These are phyloP conservation scores for Phalaenopsis hybrid DNA, from an alignment of 116 monocot genomes.

Conservation along the genomic window DNA sequence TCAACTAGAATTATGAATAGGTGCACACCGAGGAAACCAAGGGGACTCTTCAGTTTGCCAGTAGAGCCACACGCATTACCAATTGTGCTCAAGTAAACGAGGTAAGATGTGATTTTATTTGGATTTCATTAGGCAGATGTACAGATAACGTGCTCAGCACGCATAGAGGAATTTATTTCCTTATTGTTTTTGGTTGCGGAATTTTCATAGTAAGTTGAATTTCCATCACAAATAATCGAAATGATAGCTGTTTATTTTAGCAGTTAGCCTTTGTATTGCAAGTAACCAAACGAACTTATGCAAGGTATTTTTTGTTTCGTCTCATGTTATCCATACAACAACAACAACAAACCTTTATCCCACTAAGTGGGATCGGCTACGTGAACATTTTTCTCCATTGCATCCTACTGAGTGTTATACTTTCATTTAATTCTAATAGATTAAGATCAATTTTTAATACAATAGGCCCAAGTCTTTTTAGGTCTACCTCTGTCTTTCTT, in stretches of 20 bases:
- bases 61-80: slow-evolving; percentile 88
- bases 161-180: neutral
- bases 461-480: too few species aligned
- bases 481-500: too few species aligned
- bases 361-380: too few species aligned
- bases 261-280: neutral
- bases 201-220: neutral
- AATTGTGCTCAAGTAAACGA: slow-evolving; percentile 98
- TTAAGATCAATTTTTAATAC: too few species aligned
- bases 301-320: neutral
- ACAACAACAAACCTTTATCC: too few species aligned
- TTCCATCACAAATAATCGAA: neutral
- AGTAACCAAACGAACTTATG: neutral
- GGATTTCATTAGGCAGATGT: neutral
- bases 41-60: slow-evolving; percentile 94
- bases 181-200: neutral
- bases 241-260: neutral
- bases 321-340: neutral
- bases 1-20: slow-evolving; percentile 21
- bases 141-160: neutral
- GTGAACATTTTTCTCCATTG: too few species aligned
- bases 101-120: slow-evolving; percentile 26
- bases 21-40: slow-evolving; percentile 85
- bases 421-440: too few species aligned
- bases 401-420: too few species aligned